Conservation (phyloP, 192 early-diverging fungal genomes). For the Podila epicladia region DNA sequence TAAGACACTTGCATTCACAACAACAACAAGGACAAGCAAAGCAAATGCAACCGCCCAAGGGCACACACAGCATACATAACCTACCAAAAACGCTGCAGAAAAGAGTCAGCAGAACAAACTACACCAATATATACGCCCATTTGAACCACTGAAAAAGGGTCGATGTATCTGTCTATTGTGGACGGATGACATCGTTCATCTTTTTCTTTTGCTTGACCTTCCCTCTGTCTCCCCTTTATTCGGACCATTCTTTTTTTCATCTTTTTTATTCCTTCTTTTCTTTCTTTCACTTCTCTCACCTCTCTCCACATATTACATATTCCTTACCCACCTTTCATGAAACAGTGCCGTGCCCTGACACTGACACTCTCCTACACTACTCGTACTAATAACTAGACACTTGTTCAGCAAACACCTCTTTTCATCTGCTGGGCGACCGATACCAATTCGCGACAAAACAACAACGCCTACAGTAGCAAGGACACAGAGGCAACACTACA, state of each 20-base stretch:
- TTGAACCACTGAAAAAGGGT: too few relatives aligned
- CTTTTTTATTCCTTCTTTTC: background rate
- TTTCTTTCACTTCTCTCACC: background rate
- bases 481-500: background rate
- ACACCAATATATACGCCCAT: too few relatives aligned
- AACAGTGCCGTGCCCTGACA: background rate
- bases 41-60: too few relatives aligned
- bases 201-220: background rate
- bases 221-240: background rate
- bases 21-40: too few relatives aligned
- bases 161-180: background rate
- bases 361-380: background rate
- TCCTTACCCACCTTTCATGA: background rate
- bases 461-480: background rate
- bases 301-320: background rate
- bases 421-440: background rate
- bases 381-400: background rate
- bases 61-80: too few relatives aligned
- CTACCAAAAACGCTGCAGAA: too few relatives aligned
- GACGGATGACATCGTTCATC: background rate
- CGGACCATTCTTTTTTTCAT: background rate
- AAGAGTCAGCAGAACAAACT: too few relatives aligned
- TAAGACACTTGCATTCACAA: too few relatives aligned
- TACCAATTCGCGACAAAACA: background rate
- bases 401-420: background rate